Base-by-base conservation (phyloP, 768 basidiomycete species). In the Lentinula aciculospora region DNA sequence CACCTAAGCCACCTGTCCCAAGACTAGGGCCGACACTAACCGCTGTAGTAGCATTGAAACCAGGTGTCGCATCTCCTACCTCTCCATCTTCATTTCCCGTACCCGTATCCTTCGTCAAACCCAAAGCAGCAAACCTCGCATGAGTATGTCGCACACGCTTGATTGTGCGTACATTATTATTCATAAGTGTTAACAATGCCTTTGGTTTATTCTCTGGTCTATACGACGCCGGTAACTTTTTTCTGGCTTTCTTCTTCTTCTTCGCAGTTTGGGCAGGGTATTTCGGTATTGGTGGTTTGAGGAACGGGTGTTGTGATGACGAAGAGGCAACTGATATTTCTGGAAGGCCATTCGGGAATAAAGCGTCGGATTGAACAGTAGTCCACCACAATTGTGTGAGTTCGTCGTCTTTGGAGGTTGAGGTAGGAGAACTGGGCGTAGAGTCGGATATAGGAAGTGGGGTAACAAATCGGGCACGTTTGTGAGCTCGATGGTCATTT, bases 141-240 rank as follows among this genome's bases (percentile, higher is more conserved):
- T 94, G 89, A 0, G 86, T 89, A 60, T 82, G 80, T 54, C 89
- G 76, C 29, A 93, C 79, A 25, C 86, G 80, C 58, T 85, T 82
- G 72, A 92, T 79, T 2, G 88, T 88, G 62, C 78, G 82, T 58
- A 93, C 83, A 65, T 93, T 93, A 53, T 74, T 74, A 67, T 88
- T 91, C 85, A 93, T 91, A 54, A 85, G 64, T 15, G 71, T 72
- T n/a, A 91, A 73, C 19, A 93, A 70, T 1, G 85, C 78, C 58
- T 76, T 80, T 1, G 75, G 67, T 25, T 71, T 66, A n/a, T 65
- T 60, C 42, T 44, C 61, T 44, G 48, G 51, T 50, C 49, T 39
- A 55, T 54, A 49, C 49, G 45, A 29, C 7, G 32, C 27, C 4
- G 37, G 25, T 27, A 17, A 17, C 27, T 36, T 46, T 48, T 68